Evolutionary conservation across 202 grass and related monocot genomes (phyloP).

Genomic region (Alloteropsis angusta): DNA sequence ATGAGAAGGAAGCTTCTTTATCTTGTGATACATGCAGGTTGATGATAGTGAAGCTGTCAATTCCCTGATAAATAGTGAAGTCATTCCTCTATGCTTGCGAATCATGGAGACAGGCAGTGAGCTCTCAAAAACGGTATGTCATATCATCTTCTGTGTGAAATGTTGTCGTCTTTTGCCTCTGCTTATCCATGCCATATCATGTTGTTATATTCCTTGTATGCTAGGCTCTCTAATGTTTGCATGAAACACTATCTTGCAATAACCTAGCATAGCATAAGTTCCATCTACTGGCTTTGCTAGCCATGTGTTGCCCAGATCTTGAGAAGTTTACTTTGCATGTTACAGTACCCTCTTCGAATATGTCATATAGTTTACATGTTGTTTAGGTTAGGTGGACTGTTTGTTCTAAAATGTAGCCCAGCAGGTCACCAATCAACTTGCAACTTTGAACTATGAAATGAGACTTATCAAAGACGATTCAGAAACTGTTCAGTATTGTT

Average conservation of each 20-base stretch:
- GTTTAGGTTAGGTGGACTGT: neutral
- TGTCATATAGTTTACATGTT: neutral
- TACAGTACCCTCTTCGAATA: neutral
- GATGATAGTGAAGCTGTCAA: conserved; percentile 48
- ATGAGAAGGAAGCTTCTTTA: conserved; percentile 1
- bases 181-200: neutral
- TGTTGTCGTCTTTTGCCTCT: neutral
- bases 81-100: conserved; percentile 60
- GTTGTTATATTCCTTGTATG: neutral
- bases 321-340: neutral
- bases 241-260: neutral
- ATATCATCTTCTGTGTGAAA: neutral
- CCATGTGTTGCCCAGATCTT: neutral
- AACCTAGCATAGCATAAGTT: neutral
- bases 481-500: neutral
- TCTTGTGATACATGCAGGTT: conserved; percentile 30
- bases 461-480: neutral
- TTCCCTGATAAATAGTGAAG: conserved; percentile 56
- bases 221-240: neutral
- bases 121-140: conserved; percentile 66
- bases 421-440: neutral
- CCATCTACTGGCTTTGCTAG: neutral
- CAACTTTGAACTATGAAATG: neutral
- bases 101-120: conserved; percentile 73
- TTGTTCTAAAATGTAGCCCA: neutral